Evolutionary conservation across 345 rosid genomes (phyloP), one percentile per base, ranked within the genome.

Genomic region (Camelina sativa): DNA sequence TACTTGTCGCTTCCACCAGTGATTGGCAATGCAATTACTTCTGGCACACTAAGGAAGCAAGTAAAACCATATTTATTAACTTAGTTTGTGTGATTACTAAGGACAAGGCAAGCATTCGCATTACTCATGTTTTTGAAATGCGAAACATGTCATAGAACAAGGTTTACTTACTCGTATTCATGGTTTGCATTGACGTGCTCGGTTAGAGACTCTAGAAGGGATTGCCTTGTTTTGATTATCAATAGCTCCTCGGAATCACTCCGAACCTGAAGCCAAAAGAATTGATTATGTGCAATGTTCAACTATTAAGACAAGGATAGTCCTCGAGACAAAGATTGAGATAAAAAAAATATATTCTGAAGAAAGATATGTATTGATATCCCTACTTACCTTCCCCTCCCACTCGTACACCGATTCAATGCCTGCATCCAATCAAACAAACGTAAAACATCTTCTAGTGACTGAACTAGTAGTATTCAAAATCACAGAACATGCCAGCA

Each of bases 181-280:
- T 95, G 99, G 77, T 92, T 95, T 53, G 91, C 97, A 66, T 92
- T 88, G 78, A 90, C 92, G 72, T 92, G 97, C 75, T 90, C 90
- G 6, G 87, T 95, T 43, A 90, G 78, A 40, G 96, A 82, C 41
- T 84, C 96, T 77, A 95, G 73, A 65, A 92, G 87, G 48, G 97
- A 92, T 53, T 90, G 85, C 83, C 97, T 86, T 13, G 97, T 95
- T 84, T 92, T 92, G 84, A 95, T 92, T 67, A 90, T 89, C 5
- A 95, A 84, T 55, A 95, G 84, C 55, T 95, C 99, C 86, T 92
- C 97, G 2, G 93, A 76, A 70, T 92, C 99, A 48, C 88, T 82
- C 75, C 85, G 87, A 58, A 95, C 76, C 99, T 95, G 90, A 74
- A 84, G 19, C 44, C 72, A 68, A 22, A 47, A 13, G 19, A 40